A percentile compares a stretch with the other conserved stretches of the same genome.
phyloP scores from a whole-genome alignment of 371 early-diverging fungal genomes.

The Apophysomyces variabilis region DNA sequence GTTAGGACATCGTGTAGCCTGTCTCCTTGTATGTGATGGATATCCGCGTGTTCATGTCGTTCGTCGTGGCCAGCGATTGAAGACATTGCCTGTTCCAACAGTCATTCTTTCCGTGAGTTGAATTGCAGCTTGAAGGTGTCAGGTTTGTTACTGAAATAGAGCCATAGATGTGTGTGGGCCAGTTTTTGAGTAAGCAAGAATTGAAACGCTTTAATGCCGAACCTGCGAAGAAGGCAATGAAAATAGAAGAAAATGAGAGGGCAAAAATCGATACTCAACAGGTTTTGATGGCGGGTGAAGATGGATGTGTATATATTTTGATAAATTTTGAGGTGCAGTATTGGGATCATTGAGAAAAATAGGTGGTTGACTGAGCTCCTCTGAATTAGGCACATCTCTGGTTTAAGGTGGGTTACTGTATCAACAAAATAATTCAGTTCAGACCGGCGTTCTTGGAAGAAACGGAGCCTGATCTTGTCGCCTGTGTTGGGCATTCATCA shows the following conservation, averaged over 20 bases:
- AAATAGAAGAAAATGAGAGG: constrained; percentile 8
- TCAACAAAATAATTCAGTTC: constrained; percentile 36
- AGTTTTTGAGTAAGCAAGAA: constrained; percentile 31
- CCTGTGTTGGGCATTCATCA: constrained; percentile 51
- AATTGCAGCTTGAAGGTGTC: neutral
- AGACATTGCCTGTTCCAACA: constrained; percentile 35
- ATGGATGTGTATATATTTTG: constrained; percentile 53
- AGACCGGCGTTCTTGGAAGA: constrained; percentile 32
- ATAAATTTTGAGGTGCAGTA: constrained; percentile 40
- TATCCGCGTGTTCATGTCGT: constrained; percentile 50
- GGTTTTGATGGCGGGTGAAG: constrained; percentile 47
- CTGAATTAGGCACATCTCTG: constrained; percentile 36
- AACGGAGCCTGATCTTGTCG: constrained; percentile 42
- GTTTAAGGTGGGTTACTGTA: constrained; percentile 40
- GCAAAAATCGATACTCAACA: constrained; percentile 24
- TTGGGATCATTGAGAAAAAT: too few relatives aligned
- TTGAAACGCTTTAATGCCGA: constrained; percentile 9
- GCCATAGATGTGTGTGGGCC: constrained; percentile 47
- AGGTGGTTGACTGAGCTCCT: neutral
- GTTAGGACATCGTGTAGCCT: constrained; percentile 38
- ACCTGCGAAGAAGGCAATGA: neutral
- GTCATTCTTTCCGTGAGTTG: constrained; percentile 45
- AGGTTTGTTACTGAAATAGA: neutral
- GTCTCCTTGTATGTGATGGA: constrained; percentile 48
- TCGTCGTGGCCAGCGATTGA: constrained; percentile 33